These are phyloP conservation scores for Chlamydomonas sphaeroides DNA, from an alignment of 139 green algal species.

Conservation along the genomic window DNA sequence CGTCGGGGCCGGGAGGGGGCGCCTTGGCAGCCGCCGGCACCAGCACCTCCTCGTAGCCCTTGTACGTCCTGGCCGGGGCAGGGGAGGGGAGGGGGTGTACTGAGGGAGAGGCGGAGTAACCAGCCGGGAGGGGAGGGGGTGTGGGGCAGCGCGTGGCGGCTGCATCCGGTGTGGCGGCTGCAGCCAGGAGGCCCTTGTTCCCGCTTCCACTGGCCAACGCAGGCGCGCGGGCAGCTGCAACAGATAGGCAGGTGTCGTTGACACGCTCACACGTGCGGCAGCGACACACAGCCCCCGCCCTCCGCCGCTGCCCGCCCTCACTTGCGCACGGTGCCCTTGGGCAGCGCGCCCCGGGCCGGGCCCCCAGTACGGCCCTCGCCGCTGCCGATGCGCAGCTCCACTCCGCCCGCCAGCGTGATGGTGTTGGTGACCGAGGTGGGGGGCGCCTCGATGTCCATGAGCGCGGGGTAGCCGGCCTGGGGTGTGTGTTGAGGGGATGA, in stretches of 20 bases:
- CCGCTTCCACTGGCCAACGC: too few species aligned
- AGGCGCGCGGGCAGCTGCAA: too few species aligned
- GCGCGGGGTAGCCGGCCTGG: slow-evolving; percentile 25
- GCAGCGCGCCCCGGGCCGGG: slow-evolving; percentile 32
- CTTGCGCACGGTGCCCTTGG: slow-evolving; percentile 56
- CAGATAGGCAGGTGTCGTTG: too few species aligned
- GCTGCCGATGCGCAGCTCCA: slow-evolving; percentile 40
- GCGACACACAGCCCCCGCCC: background rate
- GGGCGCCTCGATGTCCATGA: slow-evolving; percentile 32
- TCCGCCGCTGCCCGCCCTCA: slow-evolving; percentile 7
- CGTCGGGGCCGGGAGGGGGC: slow-evolving; percentile 52
- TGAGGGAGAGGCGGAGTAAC: too few species aligned
- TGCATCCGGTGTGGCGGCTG: too few species aligned
- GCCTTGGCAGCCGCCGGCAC: slow-evolving; percentile 74
- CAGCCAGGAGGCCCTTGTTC: too few species aligned
- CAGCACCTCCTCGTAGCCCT: slow-evolving; percentile 91
- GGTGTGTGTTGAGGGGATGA: too few species aligned
- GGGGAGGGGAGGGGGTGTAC: slow-evolving; percentile 3
- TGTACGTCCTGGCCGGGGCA: slow-evolving; percentile 64
- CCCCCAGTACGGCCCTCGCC: slow-evolving; percentile 15
- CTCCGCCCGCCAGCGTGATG: slow-evolving; percentile 35
- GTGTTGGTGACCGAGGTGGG: background rate
- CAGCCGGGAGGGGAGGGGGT: background rate
- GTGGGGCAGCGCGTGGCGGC: too few species aligned
- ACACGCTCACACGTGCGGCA: too few species aligned